Evolutionary conservation across 495 filamentous ascomycete genomes (phyloP), one percentile per base, ranked within the genome.

Genomic region (Daldinia childiae): DNA sequence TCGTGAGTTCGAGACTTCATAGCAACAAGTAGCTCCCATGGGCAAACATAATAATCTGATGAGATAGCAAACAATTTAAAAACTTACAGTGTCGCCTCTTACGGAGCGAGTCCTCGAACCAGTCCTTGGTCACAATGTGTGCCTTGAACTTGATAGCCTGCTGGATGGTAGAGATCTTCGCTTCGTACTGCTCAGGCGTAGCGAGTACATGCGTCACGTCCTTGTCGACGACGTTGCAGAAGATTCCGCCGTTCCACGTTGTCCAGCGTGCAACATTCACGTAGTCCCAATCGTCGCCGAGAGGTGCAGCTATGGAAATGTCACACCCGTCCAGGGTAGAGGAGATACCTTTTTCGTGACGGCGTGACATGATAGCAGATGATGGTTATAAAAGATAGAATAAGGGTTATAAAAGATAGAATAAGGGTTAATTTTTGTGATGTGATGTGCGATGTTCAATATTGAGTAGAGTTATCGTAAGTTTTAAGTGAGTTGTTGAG

Each of bases 131-230:
- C 15, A 84, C 78, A 3, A 84, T 62, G 6, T 77, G 45, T 19
- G 66, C 54, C 36, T 71, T 73, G 15, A 24, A 34, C 27, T 59
- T 57, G 6, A 79, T 74, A 9, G 73, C 77, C 45, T 7, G 21
- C 19, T 62, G 66, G 27, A 81, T 76, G 63, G 4, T 55, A 19
- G 36, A 29, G 9, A 54, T 51, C n/a, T 29, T 64, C 38, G 69
- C 67, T 58, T 79, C 62, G 39, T 78, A 80, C 48, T 79, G 76
- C 34, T 70, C 64, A n/a, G 36, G 12, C 0, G 78, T 74, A 54
- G 80, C 80, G 6, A 84, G 60, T 0, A 83, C 66, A 51, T 84
- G 81, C 0, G 81, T 84, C 5, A 81, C 78, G 0, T 60, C 54
- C 1, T 58, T 69, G 39, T 74, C 72, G 17, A 78, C 63, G 24